These are phyloP conservation scores for Leccinum sublutescens DNA, from an alignment of 768 basidiomycete genomes.

Conservation along the genomic window DNA sequence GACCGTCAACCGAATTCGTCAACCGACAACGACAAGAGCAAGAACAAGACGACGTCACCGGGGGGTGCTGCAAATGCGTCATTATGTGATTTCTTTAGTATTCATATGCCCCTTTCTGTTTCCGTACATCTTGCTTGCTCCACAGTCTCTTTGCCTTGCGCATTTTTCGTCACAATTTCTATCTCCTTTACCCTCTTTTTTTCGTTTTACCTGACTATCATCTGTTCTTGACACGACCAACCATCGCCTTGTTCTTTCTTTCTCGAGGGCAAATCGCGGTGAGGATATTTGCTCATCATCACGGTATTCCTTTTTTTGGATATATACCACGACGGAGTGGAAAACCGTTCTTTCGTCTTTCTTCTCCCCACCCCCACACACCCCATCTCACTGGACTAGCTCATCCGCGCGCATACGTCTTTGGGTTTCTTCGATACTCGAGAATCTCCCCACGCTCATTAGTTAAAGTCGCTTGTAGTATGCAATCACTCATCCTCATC, in stretches of 20 bases:
- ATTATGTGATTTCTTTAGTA: slow-evolving; percentile 63
- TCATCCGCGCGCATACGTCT: slow-evolving; percentile 10
- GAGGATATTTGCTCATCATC: slow-evolving; percentile 13
- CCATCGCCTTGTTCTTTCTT: slow-evolving; percentile 4
- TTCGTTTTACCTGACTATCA: slow-evolving; percentile 5
- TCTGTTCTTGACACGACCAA: slow-evolving; percentile 16
- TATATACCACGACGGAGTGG: slow-evolving; percentile 24
- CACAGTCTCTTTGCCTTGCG: slow-evolving; percentile 4
- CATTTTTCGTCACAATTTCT: slow-evolving; percentile 1
- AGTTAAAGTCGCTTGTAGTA: slow-evolving; percentile 24
- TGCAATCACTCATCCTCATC: slow-evolving; percentile 16
- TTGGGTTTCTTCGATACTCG: slow-evolving; percentile 8
- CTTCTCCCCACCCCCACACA: slow-evolving; percentile 6
- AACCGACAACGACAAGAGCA: slow-evolving; percentile 30
- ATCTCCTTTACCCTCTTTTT: not conserved
- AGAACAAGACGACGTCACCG: slow-evolving; percentile 46
- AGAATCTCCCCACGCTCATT: slow-evolving; percentile 22
- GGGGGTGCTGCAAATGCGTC: slow-evolving; percentile 76
- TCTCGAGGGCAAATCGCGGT: slow-evolving; percentile 7
- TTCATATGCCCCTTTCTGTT: slow-evolving; percentile 25
- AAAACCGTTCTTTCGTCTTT: slow-evolving; percentile 17
- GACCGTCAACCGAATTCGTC: slow-evolving; percentile 27
- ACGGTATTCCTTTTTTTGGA: slow-evolving; percentile 23
- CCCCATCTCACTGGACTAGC: slow-evolving; percentile 16
- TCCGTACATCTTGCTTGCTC: slow-evolving; percentile 23